Base-by-base conservation (phyloP, 257 asterid species). In the Buddleja alternifolia region DNA sequence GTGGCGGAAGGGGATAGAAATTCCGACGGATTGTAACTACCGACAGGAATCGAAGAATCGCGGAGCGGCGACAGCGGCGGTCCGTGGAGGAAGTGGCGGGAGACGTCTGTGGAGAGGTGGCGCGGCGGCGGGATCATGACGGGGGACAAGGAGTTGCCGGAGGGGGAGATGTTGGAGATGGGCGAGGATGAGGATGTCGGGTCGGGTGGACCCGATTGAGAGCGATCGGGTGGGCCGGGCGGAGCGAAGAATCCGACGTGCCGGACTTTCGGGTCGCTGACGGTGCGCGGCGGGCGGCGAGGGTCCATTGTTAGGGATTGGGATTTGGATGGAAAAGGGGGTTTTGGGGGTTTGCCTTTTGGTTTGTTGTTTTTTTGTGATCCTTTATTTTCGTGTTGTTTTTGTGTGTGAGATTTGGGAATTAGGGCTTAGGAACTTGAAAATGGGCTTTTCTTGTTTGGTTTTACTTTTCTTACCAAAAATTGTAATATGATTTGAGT, bases 41-140 rank as follows among this genome's bases (percentile, higher is more conserved):
- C 99, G 47, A 84, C 77, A 1, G 83, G 89, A 48, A 87, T 77
- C 3, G 96, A 85, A 3, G 82, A 77, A 19, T 82, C 84, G 20
- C 82, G 87, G 69, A 76, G 84, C 6, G 86, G 90, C 54, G 89
- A 80, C 44, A 64, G 76, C 0, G 78, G 85, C 48, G 75, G 77
- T 17, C 74, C 64, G 12, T 64, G 80, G 55, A 79, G 82, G 74
- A 70, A 57, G 66, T 82, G 80, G 47, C 91, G 93, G 14, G 86
- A 59, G 45, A 84, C 67, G 62, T 88, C 90, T 25, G 83, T 17
- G 70, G 92, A 83, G 6, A 71, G 67, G 69, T 86, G 86, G 70
- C 97, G 96, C 37, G 97, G 89, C 56, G 96, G 99, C 19, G 99
- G 97, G 66, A 94, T 94, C 99, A 90, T 94, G 7, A 91, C 97